Base-by-base conservation (phyloP, 2,329 filamentous ascomycete species). In the Alternaria novae-zelandiae region DNA sequence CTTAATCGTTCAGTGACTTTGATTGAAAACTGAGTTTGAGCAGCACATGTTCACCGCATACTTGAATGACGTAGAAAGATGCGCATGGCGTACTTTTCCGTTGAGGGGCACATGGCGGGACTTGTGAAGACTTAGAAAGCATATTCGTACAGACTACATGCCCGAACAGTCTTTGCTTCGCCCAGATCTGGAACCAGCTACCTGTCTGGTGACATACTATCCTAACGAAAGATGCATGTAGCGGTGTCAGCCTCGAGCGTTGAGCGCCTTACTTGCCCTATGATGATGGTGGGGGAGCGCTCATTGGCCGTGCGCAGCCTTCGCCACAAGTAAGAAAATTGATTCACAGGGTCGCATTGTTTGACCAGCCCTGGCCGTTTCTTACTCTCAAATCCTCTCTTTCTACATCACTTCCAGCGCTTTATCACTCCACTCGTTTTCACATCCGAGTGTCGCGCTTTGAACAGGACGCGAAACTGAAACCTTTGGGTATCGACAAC, bases 251-350 rank as follows among this genome's bases (percentile, higher is more conserved):
- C 49, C 49, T 21, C 30, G 21, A 25, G 28, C 13, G 49, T 32
- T 25, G 49, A 53, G 49, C 60, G 58, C 61, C 56, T 63, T 61
- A 69, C 63, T 64, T 72, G 70, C 67, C 70, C 61, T 65, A 69
- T 66, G 64, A 67, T 68, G 62, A 58, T 60, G 41, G 56, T 60
- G 47, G 56, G 57, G 50, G 56, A 44, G 55, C 63, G 54, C n/a
- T 67, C 61, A 72, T 72, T 72, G 70, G 68, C 62, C 41, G 62
- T 63, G 68, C 61, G 49, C 55, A 44, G 56, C 21, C 17, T 51
- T 71, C 62, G 70, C 70, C 70, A 72, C 68, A 63, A 32, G 62
- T 61, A 66, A 66, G 68, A 72, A 72, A 72, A 69, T 71, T 69
- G 68, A 54, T 64, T 66, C 63, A 63, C 55, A 64, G 45, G 67